These are phyloP conservation scores for Podaxis rugospora DNA, from an alignment of 768 basidiomycete genomes.

Conservation along the genomic window DNA sequence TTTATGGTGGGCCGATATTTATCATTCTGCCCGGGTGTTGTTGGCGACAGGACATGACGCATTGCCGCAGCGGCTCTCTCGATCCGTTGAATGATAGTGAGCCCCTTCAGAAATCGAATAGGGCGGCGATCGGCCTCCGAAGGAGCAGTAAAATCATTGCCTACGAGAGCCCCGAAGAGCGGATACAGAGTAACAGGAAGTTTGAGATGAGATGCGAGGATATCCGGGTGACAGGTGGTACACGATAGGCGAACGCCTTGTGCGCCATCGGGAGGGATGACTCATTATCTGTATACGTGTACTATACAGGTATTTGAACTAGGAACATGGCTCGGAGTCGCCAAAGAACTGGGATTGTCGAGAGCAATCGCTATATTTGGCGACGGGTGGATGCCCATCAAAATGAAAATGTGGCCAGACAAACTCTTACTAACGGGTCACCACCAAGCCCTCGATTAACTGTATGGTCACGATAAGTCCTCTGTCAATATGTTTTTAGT, in stretches of 20 bases:
- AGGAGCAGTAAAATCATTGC: slow-evolving; percentile 72
- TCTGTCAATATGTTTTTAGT: too few species aligned
- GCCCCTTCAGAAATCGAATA: slow-evolving; percentile 46
- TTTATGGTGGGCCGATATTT: slow-evolving; percentile 52
- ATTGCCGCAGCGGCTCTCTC: slow-evolving; percentile 56
- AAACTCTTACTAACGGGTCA: too few species aligned
- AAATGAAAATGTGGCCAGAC: too few species aligned
- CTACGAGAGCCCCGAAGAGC: slow-evolving; percentile 73
- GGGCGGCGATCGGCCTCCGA: slow-evolving; percentile 42
- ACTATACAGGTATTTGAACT: too few species aligned
- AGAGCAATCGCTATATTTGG: too few species aligned
- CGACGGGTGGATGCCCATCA: too few species aligned
- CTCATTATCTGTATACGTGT: too few species aligned
- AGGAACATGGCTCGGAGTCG: too few species aligned
- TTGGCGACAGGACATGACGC: slow-evolving; percentile 47
- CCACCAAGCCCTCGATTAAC: too few species aligned
- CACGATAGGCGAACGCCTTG: slow-evolving; percentile 47
- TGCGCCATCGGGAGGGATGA: slow-evolving; percentile 49
- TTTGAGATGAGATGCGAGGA: slow-evolving; percentile 60
- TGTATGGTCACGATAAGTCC: too few species aligned
- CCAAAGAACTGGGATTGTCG: too few species aligned
- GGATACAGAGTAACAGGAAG: slow-evolving; percentile 71
- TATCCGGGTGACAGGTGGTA: slow-evolving; percentile 54
- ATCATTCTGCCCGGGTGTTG: slow-evolving; percentile 41
- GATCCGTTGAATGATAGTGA: slow-evolving; percentile 60